Evolutionary conservation across 2,329 filamentous ascomycete genomes (phyloP), one percentile per base, ranked within the genome.

Genomic region (Colletotrichum chlorophyti): DNA sequence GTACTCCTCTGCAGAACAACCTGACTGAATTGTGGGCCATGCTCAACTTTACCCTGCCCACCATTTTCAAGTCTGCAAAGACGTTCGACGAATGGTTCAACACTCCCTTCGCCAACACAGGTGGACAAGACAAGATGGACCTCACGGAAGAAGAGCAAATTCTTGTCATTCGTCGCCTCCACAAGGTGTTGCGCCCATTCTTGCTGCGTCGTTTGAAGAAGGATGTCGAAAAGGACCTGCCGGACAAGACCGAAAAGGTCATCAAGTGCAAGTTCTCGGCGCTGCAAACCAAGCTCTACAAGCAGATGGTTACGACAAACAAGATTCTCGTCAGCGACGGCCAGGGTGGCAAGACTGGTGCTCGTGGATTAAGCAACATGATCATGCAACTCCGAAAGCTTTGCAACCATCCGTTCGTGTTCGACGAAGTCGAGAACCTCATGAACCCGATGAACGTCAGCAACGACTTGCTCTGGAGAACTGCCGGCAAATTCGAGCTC

Each of bases 61-160:
- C 92, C 66, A 99, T 99, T 65, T 99, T 99, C 88, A 99, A 99
- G 74, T 98, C 95, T 2, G 93, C 94, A 62, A 97, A 95, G 72
- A 98, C 94, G 2, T 99, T 99, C 70, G 95, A 99, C 73, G 95
- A 99, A 74, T 99, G 95, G 95, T 99, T 99, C 86, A 99, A 98
- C 72, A 99, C 95, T 23, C 95, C 95, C 0, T 99, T 99, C 73
- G 95, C 95, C 66, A 99, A 99, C 72, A 99, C 95, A 5, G 95
- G 95, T 75, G 89, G 92, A 35, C 94, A 98, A 76, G 95, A 99
- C 76, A 97, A 95, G 81, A 99, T 99, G 91, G 94, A 98, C 71
- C 82, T 99, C 63, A 96, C 91, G 11, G 95, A 99, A 95, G 95
- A 99, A 95, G 95, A 99, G 76, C 93, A 97, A 73, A 86, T 99